A percentile compares a stretch with the other conserved stretches of the same genome.
Conservation (phyloP, 441 rosid genomes). For the Populus hybrid region DNA sequence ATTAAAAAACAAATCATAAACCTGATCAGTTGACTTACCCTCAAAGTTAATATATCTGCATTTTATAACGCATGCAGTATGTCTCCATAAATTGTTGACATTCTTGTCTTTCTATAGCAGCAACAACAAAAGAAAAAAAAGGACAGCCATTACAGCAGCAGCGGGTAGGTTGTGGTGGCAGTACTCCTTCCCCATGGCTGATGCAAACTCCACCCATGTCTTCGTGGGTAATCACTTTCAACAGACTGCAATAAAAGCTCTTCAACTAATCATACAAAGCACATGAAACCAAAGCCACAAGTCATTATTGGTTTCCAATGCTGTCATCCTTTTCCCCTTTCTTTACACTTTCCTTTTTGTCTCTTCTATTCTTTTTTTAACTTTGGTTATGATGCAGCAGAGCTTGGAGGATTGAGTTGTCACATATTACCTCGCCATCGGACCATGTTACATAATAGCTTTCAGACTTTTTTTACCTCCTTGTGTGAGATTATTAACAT, state of each 20-base stretch:
- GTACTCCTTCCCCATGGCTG: neutral
- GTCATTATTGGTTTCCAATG: neutral
- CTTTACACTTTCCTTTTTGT: neutral
- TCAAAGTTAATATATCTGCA: too few species aligned
- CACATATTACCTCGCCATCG: too few species aligned
- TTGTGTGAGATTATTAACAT: neutral
- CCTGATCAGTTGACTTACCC: too few species aligned
- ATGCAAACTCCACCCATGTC: neutral
- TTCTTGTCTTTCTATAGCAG: neutral
- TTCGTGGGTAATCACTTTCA: neutral
- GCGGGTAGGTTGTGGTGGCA: too few species aligned
- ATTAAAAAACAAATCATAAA: too few species aligned
- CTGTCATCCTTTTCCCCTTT: neutral
- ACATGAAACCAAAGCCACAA: neutral
- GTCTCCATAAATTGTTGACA: too few species aligned
- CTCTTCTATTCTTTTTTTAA: too few species aligned
- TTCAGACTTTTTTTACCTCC: too few species aligned
- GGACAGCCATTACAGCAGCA: too few species aligned
- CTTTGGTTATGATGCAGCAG: neutral
- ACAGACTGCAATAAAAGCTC: neutral
- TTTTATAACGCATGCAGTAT: too few species aligned
- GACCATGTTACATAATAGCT: too few species aligned
- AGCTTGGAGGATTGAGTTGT: too few species aligned
- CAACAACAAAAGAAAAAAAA: neutral
- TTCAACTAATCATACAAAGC: neutral